phyloP scores from a whole-genome alignment of 2,329 filamentous ascomycete genomes.

The Venturia effusa region DNA sequence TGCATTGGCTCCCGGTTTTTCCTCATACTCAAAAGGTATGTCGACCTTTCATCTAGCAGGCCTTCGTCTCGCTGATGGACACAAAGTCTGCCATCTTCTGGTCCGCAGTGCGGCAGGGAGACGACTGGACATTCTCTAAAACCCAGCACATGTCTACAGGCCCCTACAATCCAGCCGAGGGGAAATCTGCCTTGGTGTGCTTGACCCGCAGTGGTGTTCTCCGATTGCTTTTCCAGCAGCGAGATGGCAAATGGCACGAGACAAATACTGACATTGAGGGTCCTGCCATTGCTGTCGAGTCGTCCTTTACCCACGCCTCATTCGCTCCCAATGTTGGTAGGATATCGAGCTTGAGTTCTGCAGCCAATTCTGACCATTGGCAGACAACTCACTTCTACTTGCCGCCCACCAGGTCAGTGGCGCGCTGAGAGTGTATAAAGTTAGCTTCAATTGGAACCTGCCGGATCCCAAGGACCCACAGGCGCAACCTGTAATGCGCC shows the following conservation, averaged over 20 bases:
- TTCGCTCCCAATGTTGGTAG: constrained; percentile 57
- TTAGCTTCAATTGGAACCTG: constrained; percentile 62
- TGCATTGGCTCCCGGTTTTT: constrained; percentile 62
- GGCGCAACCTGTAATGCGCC: constrained; percentile 7
- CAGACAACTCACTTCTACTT: constrained; percentile 45
- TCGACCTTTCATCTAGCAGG: constrained; percentile 14
- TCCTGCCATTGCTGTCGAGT: constrained; percentile 48
- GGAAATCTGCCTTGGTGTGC: constrained; percentile 64
- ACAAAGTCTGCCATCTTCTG: constrained; percentile 26
- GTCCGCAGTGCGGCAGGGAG: constrained; percentile 28
- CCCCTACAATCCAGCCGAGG: constrained; percentile 60
- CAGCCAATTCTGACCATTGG: background rate
- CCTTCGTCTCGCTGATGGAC: constrained; percentile 13
- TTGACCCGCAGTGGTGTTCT: constrained; percentile 65
- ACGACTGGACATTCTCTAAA: constrained; percentile 58
- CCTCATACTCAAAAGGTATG: constrained; percentile 29
- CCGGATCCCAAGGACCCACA: background rate
- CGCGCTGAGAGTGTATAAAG: constrained; percentile 62
- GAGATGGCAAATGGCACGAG: constrained; percentile 61
- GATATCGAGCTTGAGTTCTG: constrained; percentile 14
- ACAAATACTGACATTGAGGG: constrained; percentile 63
- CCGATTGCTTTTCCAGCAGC: constrained; percentile 67
- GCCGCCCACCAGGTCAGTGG: constrained; percentile 58
- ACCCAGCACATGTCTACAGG: constrained; percentile 55
- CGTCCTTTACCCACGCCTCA: constrained; percentile 27